Base-by-base conservation (phyloP, 495 filamentous ascomycete genomes). In the Elasticomyces elasticus region DNA sequence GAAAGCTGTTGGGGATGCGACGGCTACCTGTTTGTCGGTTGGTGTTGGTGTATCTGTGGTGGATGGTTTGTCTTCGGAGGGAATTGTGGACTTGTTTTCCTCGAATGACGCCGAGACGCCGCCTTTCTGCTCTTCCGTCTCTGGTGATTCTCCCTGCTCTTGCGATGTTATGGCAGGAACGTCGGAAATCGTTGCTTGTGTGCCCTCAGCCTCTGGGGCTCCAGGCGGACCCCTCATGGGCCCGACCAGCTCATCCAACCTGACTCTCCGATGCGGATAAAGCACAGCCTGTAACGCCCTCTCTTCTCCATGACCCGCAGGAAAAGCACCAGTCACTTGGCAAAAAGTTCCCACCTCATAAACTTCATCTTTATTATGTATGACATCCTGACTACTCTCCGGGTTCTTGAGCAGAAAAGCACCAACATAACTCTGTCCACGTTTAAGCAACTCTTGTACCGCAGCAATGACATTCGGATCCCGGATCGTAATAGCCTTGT, bases 81-180 rank as follows among this genome's bases (percentile, higher is more conserved):
- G n/a, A n/a, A 28, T 19, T 41, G 33, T 13, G 17, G 24, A n/a
- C 25, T 50, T 11, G 19, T 70, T 76, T 73, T 99, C 94, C 66
- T 99, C 94, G 59, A 99, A 99, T 69, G 89, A 95, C 13, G 94
- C 92, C 10, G 96, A 91, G 5, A 97, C 88, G 67, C 95, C 94
- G 5, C 92, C 92, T 62, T 85, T 84, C 64, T 86, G 87, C 44
- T 89, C 82, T 7, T 74, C 65, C 17, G 68, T 77, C 40, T 87
- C 82, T 0, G 75, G 64, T 38, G 77, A 71, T 10, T 67, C 54
- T 26, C 72, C 70, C 15, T 50, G 55, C 49, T 65, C 70, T 33
- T 53, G 59, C 51, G 65, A 52, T 5, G 52, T n/a, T n/a, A n/a
- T 25, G 9, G 58, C 28, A 28, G 69, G 22, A 9, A 65, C 63